Evolutionary conservation across 2,329 filamentous ascomycete genomes (phyloP).

Genomic region (Ophiostoma pallidulum): DNA sequence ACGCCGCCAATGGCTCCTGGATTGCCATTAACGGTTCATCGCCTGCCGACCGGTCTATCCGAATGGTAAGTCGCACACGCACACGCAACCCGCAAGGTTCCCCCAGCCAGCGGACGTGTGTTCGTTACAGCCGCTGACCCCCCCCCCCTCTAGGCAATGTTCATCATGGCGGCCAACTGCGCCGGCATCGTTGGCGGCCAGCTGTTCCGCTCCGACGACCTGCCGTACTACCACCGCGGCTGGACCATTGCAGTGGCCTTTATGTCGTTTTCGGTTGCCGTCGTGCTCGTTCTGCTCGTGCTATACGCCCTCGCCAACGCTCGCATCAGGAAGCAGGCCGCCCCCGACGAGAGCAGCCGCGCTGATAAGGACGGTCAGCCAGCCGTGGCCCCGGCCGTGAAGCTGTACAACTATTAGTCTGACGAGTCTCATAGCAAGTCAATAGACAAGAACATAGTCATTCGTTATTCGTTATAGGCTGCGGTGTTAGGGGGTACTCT

Average conservation of each 20-base stretch:
- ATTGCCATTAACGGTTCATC: slow-evolving; percentile 11
- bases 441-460: no score
- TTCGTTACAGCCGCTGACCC: no score
- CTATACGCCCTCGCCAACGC: slow-evolving; percentile 2
- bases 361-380: slow-evolving; percentile 3
- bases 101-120: no score
- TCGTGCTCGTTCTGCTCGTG: background rate
- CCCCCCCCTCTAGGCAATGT: slow-evolving; percentile 25
- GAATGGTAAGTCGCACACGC: slow-evolving; percentile 1
- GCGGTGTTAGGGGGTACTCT: no score
- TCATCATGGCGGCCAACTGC: slow-evolving; percentile 54
- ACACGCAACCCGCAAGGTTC: no score
- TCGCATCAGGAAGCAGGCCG: background rate
- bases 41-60: background rate
- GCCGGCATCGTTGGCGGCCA: slow-evolving; percentile 53
- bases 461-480: no score
- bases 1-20: slow-evolving; percentile 18
- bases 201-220: slow-evolving; percentile 46
- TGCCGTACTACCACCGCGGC: slow-evolving; percentile 40
- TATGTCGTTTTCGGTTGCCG: slow-evolving; percentile 6
- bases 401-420: slow-evolving; percentile 5
- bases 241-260: slow-evolving; percentile 21
- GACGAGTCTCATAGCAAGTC: no score
- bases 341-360: background rate
- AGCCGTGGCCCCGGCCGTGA: background rate